These are phyloP conservation scores for Penicillium sp. DNA, from an alignment of 2,329 filamentous ascomycete genomes.

Conservation along the genomic window DNA sequence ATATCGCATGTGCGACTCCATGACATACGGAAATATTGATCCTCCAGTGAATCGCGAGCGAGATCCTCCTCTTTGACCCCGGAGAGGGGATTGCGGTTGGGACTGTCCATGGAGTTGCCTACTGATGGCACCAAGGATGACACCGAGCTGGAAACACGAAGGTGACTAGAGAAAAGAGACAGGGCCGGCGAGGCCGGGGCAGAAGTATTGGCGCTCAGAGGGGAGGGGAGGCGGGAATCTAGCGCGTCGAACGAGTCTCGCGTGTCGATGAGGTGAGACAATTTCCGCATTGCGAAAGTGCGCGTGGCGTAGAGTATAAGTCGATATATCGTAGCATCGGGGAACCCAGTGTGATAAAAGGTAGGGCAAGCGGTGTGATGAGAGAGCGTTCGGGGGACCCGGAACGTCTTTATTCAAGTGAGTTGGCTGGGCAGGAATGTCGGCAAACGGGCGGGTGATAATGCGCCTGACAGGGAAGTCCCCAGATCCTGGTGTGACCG, in stretches of 20 bases:
- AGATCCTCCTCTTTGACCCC: constrained; percentile 83
- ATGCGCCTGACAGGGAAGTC: constrained; percentile 19
- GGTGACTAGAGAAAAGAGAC: constrained; percentile 45
- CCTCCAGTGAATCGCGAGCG: constrained; percentile 55
- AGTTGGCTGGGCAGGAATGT: constrained; percentile 25
- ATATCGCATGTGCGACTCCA: no score
- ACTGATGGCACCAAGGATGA: constrained; percentile 70
- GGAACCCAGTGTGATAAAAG: constrained; percentile 29
- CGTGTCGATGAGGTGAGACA: constrained; percentile 37
- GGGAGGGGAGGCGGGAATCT: constrained; percentile 24
- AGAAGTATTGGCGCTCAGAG: constrained; percentile 36
- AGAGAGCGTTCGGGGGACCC: constrained; percentile 20
- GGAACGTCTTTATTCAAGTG: constrained; percentile 14
- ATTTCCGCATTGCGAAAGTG: constrained; percentile 33
- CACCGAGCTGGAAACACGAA: constrained; percentile 62
- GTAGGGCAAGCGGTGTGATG: constrained; percentile 19
- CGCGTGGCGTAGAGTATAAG: constrained; percentile 11
- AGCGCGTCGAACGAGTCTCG: constrained; percentile 24
- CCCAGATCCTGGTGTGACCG: constrained; percentile 1
- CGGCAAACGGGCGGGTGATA: constrained; percentile 24
- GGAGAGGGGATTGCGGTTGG: constrained; percentile 67
- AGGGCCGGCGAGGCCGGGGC: constrained; percentile 41
- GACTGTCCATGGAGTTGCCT: constrained; percentile 50
- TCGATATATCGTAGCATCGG: constrained; percentile 12
- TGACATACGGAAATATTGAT: constrained; percentile 73